These are phyloP conservation scores for Lentinula sp. DNA, from an alignment of 768 basidiomycete genomes.

Conservation along the genomic window DNA sequence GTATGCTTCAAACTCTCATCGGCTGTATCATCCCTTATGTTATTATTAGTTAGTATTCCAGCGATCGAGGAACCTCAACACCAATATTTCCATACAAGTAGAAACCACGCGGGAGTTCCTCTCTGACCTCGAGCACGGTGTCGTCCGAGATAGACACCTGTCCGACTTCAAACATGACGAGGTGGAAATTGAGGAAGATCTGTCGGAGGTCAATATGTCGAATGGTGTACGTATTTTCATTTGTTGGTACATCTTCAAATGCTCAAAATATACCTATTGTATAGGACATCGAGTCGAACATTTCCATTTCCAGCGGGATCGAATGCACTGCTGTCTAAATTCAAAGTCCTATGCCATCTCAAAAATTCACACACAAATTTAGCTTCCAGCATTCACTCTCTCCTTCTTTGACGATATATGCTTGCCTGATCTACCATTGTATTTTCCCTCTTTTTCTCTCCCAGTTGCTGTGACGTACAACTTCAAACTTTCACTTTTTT, in stretches of 20 bases:
- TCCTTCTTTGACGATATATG: no score
- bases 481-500: no score
- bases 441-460: no score
- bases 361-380: neutral
- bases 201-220: neutral
- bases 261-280: neutral
- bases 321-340: neutral
- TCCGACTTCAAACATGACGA: neutral
- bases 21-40: neutral
- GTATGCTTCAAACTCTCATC: neutral
- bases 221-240: neutral
- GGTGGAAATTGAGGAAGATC: neutral
- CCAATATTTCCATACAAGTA: constrained; percentile 7
- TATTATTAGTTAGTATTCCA: neutral
- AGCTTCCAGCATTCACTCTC: no score
- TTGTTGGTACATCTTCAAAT: neutral
- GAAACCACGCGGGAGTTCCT: constrained; percentile 4
- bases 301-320: neutral
- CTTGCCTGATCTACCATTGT: no score
- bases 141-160: neutral
- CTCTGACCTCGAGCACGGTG: neutral
- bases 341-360: constrained; percentile 12
- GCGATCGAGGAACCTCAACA: neutral
- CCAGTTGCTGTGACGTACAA: no score
- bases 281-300: neutral